Evolutionary conservation across 768 basidiomycete genomes (phyloP), one percentile per base, ranked within the genome.

Genomic region (Phaeolepiota aurea): DNA sequence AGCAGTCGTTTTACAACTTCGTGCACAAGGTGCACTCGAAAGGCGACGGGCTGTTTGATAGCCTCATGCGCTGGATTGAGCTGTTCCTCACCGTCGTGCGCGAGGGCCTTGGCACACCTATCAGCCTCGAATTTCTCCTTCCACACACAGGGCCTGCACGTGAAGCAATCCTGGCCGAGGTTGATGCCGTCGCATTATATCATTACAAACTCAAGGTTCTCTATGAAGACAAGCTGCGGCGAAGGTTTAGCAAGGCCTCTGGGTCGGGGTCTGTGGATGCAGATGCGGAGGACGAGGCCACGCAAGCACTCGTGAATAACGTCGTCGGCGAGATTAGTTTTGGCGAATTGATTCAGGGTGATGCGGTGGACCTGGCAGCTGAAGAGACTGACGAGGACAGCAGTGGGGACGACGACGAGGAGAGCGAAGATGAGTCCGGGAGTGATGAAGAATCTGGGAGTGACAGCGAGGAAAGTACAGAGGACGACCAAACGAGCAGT

Each of bases 21-120:
- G 93, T 99, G 19, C 91, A 99, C 75, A 96, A 94, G 51, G 96
- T 99, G 1, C 96, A 99, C 55, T 83, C 90, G 33, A 97, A 97
- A 57, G 96, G 96, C 23, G 85, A 92, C 54, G 85, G 82, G 15
- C 72, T 99, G 10, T 99, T 99, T 58, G 86, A 92, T 53, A 78
- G 74, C 52, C 78, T 99, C 43, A 97, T 97, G 91, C 76, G 71
- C 28, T 99, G 96, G 96, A 85, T 96, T 58, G 93, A 98, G 61
- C 76, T 88, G 23, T 98, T 98, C 67, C 71, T 98, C 44, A 86
- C 85, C 18, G 76, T 87, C 40, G 77, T 92, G 35, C 85, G 96
- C 9, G 91, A 93, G 45, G 96, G 96, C 3, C 61, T 98, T 3
- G 85, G 88, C 3, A 62, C 66, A 11, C 64, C 70, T 3, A 64